A percentile compares a stretch with the other conserved stretches of the same genome.
phyloP scores from a whole-genome alignment of 208 protist species.

The Leishmania mexicana region DNA sequence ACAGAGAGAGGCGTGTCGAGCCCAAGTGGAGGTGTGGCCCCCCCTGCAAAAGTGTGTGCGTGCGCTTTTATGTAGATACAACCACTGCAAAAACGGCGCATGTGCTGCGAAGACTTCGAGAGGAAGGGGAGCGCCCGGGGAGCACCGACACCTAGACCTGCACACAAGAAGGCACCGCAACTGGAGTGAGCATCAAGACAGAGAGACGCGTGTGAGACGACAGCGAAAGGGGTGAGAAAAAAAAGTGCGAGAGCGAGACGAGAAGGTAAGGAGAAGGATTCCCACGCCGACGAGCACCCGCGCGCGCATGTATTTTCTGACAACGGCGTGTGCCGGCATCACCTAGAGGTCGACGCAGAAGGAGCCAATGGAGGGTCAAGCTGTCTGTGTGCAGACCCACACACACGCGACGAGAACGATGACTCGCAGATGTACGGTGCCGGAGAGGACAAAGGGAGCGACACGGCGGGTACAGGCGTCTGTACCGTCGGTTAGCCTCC shows the following conservation, averaged over 20 bases:
- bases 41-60: neutral
- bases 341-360: neutral
- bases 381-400: neutral
- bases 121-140: neutral
- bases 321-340: too few relatives aligned
- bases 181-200: neutral
- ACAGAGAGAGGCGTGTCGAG: neutral
- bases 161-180: neutral
- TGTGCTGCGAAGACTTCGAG: neutral
- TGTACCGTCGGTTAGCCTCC: neutral
- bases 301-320: neutral
- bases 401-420: neutral
- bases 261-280: neutral
- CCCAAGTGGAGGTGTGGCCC: neutral
- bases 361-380: neutral
- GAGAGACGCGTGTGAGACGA: neutral
- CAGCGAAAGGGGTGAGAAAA: neutral
- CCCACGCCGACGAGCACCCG: neutral
- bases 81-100: neutral
- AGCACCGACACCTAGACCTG: neutral
- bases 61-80: neutral
- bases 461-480: neutral
- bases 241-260: neutral
- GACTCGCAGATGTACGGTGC: neutral
- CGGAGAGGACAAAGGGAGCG: neutral